phyloP scores from a whole-genome alignment of 169 alveolate genomes.

The Theileria equi region DNA sequence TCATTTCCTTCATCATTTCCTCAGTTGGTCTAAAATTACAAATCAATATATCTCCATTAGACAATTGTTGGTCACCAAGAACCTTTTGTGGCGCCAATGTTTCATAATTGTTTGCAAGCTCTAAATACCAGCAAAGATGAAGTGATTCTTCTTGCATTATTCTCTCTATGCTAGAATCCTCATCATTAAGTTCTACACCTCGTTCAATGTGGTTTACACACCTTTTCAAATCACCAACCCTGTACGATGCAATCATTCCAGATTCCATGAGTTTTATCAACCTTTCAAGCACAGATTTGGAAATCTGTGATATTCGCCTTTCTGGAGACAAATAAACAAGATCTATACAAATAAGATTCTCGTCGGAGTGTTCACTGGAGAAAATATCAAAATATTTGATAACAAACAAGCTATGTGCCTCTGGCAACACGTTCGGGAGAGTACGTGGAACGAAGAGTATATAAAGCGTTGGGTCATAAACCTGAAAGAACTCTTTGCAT shows the following conservation, averaged over 20 bases:
- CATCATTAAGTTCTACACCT: conserved; percentile 5
- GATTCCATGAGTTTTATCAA: conserved; percentile 31
- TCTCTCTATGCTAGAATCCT: conserved; percentile 10
- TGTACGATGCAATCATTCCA: conserved; percentile 16
- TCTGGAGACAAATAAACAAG: conserved; percentile 34
- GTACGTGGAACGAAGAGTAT: conserved; percentile 37
- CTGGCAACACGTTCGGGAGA: not conserved
- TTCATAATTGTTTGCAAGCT: conserved; percentile 30
- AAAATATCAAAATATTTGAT: conserved; percentile 63
- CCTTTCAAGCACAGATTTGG: conserved; percentile 7
- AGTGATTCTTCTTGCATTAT: conserved; percentile 38
- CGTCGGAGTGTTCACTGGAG: conserved; percentile 23
- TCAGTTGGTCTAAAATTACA: conserved; percentile 63
- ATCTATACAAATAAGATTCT: conserved; percentile 39
- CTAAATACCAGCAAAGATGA: conserved; percentile 57
- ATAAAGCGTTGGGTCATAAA: conserved; percentile 58
- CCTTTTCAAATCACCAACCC: conserved; percentile 18
- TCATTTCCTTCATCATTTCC: conserved; percentile 36
- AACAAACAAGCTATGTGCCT: not conserved
- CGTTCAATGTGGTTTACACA: not conserved
- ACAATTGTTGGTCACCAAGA: conserved; percentile 35
- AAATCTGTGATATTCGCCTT: conserved; percentile 29
- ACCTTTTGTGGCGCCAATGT: conserved; percentile 28
- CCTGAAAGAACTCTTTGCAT: conserved; percentile 43
- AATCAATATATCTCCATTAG: conserved; percentile 50